Conservation (phyloP, 176 grass and related monocot genomes). For the Ananas comosus region DNA sequence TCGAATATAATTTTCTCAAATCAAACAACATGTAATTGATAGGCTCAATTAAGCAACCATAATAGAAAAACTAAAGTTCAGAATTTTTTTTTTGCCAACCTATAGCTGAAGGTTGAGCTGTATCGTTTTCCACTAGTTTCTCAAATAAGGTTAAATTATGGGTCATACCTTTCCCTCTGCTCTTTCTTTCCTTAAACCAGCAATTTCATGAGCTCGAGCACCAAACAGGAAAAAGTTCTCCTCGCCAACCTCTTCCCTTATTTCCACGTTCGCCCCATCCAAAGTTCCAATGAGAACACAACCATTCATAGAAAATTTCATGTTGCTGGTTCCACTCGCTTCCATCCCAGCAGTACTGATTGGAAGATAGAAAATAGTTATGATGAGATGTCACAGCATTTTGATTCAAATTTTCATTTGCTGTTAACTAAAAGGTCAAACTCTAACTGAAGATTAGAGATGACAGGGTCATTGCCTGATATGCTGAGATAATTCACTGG, state of each 20-base stretch:
- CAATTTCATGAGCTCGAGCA: constrained; percentile 87
- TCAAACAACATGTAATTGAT: too few species aligned
- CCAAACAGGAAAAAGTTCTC: constrained; percentile 99
- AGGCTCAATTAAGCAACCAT: too few species aligned
- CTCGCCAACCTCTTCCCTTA: constrained; percentile 95
- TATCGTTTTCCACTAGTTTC: too few species aligned
- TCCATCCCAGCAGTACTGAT: constrained; percentile 97
- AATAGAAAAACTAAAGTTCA: too few species aligned
- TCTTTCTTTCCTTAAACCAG: constrained; percentile 68
- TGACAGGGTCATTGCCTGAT: constrained; percentile 53
- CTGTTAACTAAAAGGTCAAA: background rate
- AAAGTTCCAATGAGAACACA: constrained; percentile 92
- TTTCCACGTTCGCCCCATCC: constrained; percentile 98
- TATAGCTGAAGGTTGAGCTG: too few species aligned
- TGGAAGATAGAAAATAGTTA: constrained; percentile 13
- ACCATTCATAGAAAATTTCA: constrained; percentile 97
- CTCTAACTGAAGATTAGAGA: too few species aligned
- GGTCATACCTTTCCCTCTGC: constrained; percentile 75
- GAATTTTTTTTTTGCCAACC: too few species aligned
- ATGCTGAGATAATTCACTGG: constrained; percentile 97
- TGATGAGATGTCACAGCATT: background rate
- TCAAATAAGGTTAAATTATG: constrained; percentile 7
- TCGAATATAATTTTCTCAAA: too few species aligned
- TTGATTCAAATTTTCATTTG: background rate
- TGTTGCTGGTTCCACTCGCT: constrained; percentile 98